Conservation (phyloP, 1,284 basidiomycete species). For the Sanguinoderma infundibulare region DNA sequence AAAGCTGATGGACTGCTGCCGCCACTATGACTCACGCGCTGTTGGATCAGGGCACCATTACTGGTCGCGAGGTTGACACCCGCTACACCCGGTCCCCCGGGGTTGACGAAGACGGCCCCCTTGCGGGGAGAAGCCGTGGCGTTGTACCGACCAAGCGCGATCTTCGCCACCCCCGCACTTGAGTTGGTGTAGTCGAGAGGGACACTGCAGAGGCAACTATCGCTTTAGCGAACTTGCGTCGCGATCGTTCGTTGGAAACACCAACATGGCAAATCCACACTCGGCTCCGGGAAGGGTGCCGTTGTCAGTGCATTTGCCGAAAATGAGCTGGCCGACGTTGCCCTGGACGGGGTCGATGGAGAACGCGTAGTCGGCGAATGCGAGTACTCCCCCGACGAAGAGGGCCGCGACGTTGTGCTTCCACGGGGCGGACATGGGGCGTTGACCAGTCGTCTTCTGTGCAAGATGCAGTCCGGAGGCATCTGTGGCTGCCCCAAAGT, state of each 20-base stretch:
- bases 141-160: conserved; percentile 28
- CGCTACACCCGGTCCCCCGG: conserved; percentile 30
- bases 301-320: conserved; percentile 11
- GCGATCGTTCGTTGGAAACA: background rate
- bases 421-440: background rate
- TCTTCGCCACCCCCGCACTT: conserved; percentile 28
- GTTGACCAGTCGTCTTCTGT: background rate
- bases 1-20: no score
- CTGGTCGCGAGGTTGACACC: conserved; percentile 21
- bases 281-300: conserved; percentile 21
- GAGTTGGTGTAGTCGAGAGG: conserved; percentile 32
- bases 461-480: background rate
- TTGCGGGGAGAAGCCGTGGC: conserved; percentile 24
- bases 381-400: background rate
- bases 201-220: conserved; percentile 16
- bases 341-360: background rate
- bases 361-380: background rate
- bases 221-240: background rate
- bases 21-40: conserved; percentile 11
- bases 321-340: conserved; percentile 14
- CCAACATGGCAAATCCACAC: conserved; percentile 31
- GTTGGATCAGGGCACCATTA: conserved; percentile 18
- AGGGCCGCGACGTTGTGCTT: background rate
- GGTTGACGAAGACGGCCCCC: conserved; percentile 32
- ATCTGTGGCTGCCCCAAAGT: background rate